Evolutionary conservation across 495 filamentous ascomycete genomes (phyloP), one percentile per base, ranked within the genome.

Genomic region (Coniosporium apollinis): DNA sequence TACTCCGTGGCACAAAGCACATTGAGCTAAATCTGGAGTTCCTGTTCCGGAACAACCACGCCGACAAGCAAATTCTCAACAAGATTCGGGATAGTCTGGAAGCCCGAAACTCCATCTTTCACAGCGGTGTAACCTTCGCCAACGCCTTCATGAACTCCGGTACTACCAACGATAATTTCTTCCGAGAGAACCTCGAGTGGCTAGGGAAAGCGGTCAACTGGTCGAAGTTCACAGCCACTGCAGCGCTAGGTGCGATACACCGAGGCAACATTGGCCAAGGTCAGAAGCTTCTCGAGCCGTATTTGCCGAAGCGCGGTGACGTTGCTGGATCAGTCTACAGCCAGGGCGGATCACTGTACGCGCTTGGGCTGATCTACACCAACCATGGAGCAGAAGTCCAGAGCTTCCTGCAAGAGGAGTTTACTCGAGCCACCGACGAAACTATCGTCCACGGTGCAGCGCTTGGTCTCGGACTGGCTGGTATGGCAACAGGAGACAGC

Each of bases 121-220:
- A 99, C 56, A 89, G 80, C 3, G 82, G 85, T 1, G 83, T 96
- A 25, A 96, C 89, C 0, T 83, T 99, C 43, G 87, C 89, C 41
- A 94, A 94, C 52, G 91, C 84, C 9, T 96, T 99, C 56, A 99
- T 96, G 87, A 89, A 99, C 49, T 82, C 91, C n/a, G 91, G 91
- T 22, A 96, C 91, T 5, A 94, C 87, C 0, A 85, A 87, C 42
- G 91, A 96, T 55, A 83, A 79, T 47, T 99, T 96, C 62, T 94
- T 96, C 66, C 69, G 91, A 2, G 85, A 94, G 44, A 99, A 96
- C 42, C 58, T 99, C 19, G 91, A 99, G 33, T 99, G 91, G 91
- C 68, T 99, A 6, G 83, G 86, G 21, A 99, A 96, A 61, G 91
- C 91, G 29, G 82, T 96, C 11, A 99, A 99, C 61, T 99, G 91